phyloP scores from a whole-genome alignment of 768 basidiomycete genomes.

The Chlorophyllum brunneum region DNA sequence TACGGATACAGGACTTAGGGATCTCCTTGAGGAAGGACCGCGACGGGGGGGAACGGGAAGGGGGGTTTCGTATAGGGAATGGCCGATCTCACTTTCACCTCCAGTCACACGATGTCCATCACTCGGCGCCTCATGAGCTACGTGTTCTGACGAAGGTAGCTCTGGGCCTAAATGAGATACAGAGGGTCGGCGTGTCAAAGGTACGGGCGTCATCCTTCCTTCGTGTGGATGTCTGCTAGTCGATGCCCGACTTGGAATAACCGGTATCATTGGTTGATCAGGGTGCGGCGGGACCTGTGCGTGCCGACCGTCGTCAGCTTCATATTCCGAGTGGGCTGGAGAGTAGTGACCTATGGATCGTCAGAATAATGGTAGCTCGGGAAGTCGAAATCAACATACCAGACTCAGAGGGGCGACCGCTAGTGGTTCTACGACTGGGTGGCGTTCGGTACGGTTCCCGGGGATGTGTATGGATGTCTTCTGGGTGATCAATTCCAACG shows the following conservation, averaged over 20 bases:
- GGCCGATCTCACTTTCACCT: slow-evolving; percentile 2
- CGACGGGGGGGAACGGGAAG: slow-evolving; percentile 9
- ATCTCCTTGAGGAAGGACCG: background rate
- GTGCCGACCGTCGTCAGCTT: slow-evolving; percentile 1
- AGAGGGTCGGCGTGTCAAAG: background rate
- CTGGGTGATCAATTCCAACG: slow-evolving; percentile 17
- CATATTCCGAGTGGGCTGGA: slow-evolving; percentile 13
- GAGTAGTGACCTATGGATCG: slow-evolving; percentile 3
- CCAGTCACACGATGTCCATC: slow-evolving; percentile 13
- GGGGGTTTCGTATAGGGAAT: slow-evolving; percentile 1
- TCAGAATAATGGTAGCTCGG: background rate
- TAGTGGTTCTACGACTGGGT: slow-evolving; percentile 12
- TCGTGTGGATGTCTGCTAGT: background rate
- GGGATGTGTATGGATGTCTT: slow-evolving; percentile 13
- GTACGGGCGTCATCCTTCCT: background rate
- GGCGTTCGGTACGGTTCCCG: slow-evolving; percentile 3
- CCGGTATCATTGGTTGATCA: background rate
- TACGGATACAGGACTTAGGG: slow-evolving; percentile 9
- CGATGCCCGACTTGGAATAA: background rate
- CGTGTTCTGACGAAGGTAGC: background rate
- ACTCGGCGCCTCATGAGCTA: slow-evolving; percentile 11
- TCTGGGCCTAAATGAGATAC: background rate
- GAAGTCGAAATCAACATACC: slow-evolving; percentile 1
- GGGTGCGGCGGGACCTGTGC: background rate
- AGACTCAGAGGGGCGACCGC: background rate